These are phyloP conservation scores for Cyclanthera cordifolia DNA, from an alignment of 306 rosid genomes.

Conservation along the genomic window DNA sequence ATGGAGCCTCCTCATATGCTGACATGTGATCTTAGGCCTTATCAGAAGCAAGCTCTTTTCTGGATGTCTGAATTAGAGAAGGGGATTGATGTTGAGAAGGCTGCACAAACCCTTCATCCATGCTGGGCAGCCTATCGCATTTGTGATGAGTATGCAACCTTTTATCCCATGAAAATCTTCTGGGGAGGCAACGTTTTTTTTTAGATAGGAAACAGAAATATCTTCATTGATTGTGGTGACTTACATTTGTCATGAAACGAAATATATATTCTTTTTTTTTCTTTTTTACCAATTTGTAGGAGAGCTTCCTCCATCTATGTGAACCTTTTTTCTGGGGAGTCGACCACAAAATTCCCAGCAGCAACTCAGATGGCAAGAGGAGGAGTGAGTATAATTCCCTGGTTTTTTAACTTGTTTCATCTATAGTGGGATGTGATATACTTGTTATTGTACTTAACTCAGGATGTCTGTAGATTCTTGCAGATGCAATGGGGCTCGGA, in stretches of 20 bases:
- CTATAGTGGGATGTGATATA: neutral
- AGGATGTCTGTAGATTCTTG: slow-evolving; percentile 40
- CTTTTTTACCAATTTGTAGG: slow-evolving; percentile 27
- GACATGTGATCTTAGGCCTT: slow-evolving; percentile 50
- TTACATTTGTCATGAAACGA: neutral
- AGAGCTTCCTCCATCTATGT: slow-evolving; percentile 50
- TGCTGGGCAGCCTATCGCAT: slow-evolving; percentile 77
- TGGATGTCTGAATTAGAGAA: slow-evolving; percentile 82
- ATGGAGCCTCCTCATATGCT: slow-evolving; percentile 50
- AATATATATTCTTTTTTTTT: too few relatives aligned
- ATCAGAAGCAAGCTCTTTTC: slow-evolving; percentile 78
- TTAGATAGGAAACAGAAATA: neutral
- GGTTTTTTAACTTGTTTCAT: neutral
- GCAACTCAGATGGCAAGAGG: slow-evolving; percentile 78
- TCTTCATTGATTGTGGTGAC: neutral
- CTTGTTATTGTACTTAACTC: slow-evolving; percentile 12
- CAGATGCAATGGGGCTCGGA: slow-evolving; percentile 96
- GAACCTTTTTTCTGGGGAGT: slow-evolving; percentile 68
- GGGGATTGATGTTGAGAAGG: slow-evolving; percentile 43
- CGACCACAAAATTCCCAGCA: slow-evolving; percentile 47
- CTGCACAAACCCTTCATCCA: slow-evolving; percentile 58
- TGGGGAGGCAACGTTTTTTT: too few relatives aligned
- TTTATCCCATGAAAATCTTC: neutral
- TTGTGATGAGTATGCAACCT: slow-evolving; percentile 48
- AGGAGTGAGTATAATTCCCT: slow-evolving; percentile 49